Base-by-base conservation (phyloP, 2,329 filamentous ascomycete species). In the Colletotrichum sp. region DNA sequence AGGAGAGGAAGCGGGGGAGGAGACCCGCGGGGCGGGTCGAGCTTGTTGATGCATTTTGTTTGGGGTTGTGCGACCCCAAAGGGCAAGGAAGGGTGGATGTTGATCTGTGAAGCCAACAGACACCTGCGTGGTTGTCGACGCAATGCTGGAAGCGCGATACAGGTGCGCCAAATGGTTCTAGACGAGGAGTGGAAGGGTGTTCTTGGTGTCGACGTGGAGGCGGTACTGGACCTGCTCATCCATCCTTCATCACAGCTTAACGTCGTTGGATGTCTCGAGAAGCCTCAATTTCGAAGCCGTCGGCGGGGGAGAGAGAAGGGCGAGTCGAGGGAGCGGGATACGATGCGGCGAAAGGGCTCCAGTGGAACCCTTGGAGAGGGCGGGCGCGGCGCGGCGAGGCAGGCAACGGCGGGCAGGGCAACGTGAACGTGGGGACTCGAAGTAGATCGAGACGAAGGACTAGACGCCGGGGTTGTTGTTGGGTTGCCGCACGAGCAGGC, bases 21-120 rank as follows among this genome's bases (percentile, higher is more conserved):
- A 90, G 81, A 92, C 90, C 84, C 93, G 90, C 78, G 94, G 93
- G 79, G 94, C 91, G 77, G 93, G 91, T 80, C 96, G 93, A 80
- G 94, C 93, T 86, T 96, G 95, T 87, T 98, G 96, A 91, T 98
- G 96, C 96, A 98, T 98, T 67, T 65, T 80, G 77, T 12, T 39
- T 52, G 28, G 58, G 30, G 22, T 30, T 64, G n/a, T 48, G 64
- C 22, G 28, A 32, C 27, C 62, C 43, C 25, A 60, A 48, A 72
- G 48, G 71, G n/a, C 43, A 34, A 39, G 27, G 22, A 34, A 25
- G 12, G 18, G 27, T 56, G 10, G 60, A 67, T 22, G 9, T 34
- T 34, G 62, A 66, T 48, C 61, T 60, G 39, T 58, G 58, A 36
- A 65, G 65, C 39, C 12, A 64, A 13, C 56, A 25, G 12, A 25